These are phyloP conservation scores for Hanseniaspora sp. DNA, from an alignment of 1,139 yeast species.

Conservation along the genomic window DNA sequence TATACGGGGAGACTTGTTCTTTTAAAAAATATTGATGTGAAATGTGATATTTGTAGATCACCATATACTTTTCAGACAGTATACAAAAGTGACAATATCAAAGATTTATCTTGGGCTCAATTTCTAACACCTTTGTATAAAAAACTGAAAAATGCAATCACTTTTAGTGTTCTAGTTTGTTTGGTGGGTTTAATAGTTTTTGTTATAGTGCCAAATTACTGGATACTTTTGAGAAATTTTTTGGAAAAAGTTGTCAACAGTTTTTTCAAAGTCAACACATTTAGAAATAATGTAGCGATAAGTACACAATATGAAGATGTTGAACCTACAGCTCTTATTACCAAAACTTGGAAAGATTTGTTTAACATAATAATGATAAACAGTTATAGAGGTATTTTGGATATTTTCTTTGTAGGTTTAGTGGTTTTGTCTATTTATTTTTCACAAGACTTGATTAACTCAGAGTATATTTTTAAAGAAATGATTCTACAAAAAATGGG, in stretches of 20 bases:
- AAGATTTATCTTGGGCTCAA: constrained; percentile 23
- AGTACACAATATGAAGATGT: neutral
- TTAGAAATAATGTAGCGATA: neutral
- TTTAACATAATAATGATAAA: neutral
- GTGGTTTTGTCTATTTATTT: constrained; percentile 42
- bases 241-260: neutral
- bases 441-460: constrained; percentile 61
- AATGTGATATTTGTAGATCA: constrained; percentile 84
- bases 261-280: neutral
- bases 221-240: constrained; percentile 26
- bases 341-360: neutral
- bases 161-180: constrained; percentile 31
- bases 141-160: constrained; percentile 28
- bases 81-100: constrained; percentile 43
- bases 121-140: constrained; percentile 26
- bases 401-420: constrained; percentile 29
- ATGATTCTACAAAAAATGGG: constrained; percentile 49
- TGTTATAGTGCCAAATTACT: constrained; percentile 47
- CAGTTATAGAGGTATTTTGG: constrained; percentile 8
- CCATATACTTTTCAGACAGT: constrained; percentile 63
- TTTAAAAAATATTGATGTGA: constrained; percentile 38
- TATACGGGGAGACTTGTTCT: constrained; percentile 36
- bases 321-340: neutral
- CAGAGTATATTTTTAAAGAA: constrained; percentile 55
- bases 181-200: constrained; percentile 31